These are phyloP conservation scores for Platanthera guangdongensis DNA, from an alignment of 106 monocot genomes.

Conservation along the genomic window DNA sequence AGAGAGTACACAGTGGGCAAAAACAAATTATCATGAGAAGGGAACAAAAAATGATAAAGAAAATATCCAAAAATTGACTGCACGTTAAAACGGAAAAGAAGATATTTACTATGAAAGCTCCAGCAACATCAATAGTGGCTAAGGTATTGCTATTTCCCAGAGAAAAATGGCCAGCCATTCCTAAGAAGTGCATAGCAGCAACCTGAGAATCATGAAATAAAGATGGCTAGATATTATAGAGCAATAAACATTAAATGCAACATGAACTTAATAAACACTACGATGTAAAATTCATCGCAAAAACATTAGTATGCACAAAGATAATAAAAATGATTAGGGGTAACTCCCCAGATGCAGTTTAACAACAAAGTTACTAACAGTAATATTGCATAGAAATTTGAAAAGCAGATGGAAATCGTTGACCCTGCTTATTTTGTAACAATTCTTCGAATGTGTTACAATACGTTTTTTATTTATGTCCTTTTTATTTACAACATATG, in stretches of 20 bases:
- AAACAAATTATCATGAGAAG: slow-evolving; percentile 1
- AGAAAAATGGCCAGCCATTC: slow-evolving; percentile 89
- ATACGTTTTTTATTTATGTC: too few relatives aligned
- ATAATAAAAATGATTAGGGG: not conserved
- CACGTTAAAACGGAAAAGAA: slow-evolving; percentile 1
- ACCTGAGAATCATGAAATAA: slow-evolving; percentile 34
- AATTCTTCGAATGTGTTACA: not conserved
- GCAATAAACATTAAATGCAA: not conserved
- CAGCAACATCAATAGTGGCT: slow-evolving; percentile 95
- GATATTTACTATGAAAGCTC: slow-evolving; percentile 74
- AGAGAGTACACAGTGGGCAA: not conserved
- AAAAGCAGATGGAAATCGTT: not conserved
- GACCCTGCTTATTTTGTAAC: not conserved
- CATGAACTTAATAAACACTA: not conserved
- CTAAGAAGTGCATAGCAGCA: slow-evolving; percentile 70
- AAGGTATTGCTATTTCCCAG: slow-evolving; percentile 91
- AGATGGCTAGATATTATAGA: not conserved
- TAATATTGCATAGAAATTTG: not conserved
- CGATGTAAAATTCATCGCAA: not conserved
- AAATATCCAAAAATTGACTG: not conserved
- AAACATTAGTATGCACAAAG: not conserved
- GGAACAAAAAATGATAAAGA: not conserved
- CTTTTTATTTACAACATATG: too few relatives aligned
- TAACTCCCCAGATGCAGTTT: not conserved
- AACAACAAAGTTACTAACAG: not conserved